Base-by-base conservation (phyloP, 2,329 filamentous ascomycete species). In the Cladosporium oxysporum region DNA sequence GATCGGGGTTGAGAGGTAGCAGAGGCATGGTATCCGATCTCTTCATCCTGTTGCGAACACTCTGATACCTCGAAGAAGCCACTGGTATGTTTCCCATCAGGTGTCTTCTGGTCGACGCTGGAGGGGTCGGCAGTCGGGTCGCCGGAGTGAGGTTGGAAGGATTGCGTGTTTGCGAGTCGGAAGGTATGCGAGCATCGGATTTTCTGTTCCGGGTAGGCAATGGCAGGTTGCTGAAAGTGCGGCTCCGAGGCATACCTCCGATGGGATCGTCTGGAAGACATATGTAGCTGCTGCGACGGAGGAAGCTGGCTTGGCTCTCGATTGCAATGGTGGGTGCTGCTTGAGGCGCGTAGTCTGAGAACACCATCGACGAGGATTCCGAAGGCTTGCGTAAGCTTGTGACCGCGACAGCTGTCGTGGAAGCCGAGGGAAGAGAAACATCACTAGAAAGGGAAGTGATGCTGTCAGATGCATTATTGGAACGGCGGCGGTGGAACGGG, bases 221-320 rank as follows among this genome's bases (percentile, higher is more conserved):
- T 5, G 74, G 72, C 21, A 78, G 68, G 61, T 77, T 76, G 67
- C 76, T 77, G 64, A 77, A 75, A 8, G 76, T 77, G 29, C 72
- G 69, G 66, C 76, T 77, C 55, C 74, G 70, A 31, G 76, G 74
- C 70, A 78, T 73, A 16, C 73, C 72, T 3, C 71, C 72, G 58
- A 72, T 69, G 14, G 75, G 72, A 52, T 77, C 72, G 60, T 77
- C 73, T 7, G 72, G 72, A 23, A 76, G 64, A 47, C 74, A 71
- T 37, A 76, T 69, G 67, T 76, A 77, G 62, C 72, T 76, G 68
- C 71, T 71, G n/a, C 71, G 69, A 11, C 71, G 67, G n/a, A 66
- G 58, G 23, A 62, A 66, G 50, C 58, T 62, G 5, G 58, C 64
- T 55, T 59, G 23, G 67, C 66, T 50, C 67, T 64, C 68, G 23